Percentiles rank a stretch among this genome's conserved stretches.
Conservation (phyloP, 306 rosid species). For the Senna siamea region DNA sequence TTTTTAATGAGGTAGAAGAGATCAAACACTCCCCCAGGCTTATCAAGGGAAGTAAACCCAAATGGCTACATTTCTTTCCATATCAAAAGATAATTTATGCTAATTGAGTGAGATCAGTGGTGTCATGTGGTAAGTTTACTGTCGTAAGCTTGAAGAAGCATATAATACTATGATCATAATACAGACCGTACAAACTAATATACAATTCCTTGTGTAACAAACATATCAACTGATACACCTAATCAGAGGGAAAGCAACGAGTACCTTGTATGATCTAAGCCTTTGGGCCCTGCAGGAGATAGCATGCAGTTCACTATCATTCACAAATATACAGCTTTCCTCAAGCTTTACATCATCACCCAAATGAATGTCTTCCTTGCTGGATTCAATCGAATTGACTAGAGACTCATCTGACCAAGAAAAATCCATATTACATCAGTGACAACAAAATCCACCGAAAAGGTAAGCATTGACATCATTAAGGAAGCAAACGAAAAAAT, state of each 20-base stretch:
- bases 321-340: slow-evolving; percentile 57
- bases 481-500: neutral
- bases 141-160: neutral
- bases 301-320: slow-evolving; percentile 60
- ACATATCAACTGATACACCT: neutral
- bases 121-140: no score
- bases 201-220: neutral
- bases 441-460: slow-evolving; percentile 19
- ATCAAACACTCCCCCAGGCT: no score
- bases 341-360: slow-evolving; percentile 49
- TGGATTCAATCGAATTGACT: slow-evolving; percentile 36
- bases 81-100: neutral
- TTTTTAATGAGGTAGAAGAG: no score
- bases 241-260: slow-evolving; percentile 29
- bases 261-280: slow-evolving; percentile 76
- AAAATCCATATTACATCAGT: slow-evolving; percentile 31
- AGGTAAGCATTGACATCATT: neutral
- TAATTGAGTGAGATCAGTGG: no score
- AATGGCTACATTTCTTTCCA: neutral
- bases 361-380: slow-evolving; percentile 67
- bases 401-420: slow-evolving; percentile 47
- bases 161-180: neutral
- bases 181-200: neutral
- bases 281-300: slow-evolving; percentile 59
- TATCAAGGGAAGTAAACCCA: slow-evolving; percentile 14